A percentile compares a stretch with the other conserved stretches of the same genome.
These are phyloP conservation scores for Astragalus membranaceus DNA, from an alignment of 306 rosid genomes.

Conservation along the genomic window DNA sequence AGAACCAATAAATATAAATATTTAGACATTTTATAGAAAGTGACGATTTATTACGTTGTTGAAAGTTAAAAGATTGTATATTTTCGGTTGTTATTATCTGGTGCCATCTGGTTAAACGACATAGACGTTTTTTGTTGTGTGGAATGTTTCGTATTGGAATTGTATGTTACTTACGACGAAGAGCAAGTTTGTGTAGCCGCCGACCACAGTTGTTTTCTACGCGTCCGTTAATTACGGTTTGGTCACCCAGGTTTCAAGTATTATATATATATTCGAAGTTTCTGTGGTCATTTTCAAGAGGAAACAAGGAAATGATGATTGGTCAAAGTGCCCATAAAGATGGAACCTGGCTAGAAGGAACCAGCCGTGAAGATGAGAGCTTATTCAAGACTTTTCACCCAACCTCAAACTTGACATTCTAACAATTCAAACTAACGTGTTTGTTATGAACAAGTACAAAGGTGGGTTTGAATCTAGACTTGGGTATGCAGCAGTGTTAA, in stretches of 20 bases:
- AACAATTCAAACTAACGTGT: neutral
- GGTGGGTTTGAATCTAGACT: no score
- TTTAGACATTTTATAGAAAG: neutral
- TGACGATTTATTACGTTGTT: conserved; percentile 13
- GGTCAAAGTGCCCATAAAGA: neutral
- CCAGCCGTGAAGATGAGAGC: neutral
- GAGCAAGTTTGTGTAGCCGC: conserved; percentile 24
- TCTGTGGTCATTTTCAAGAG: neutral
- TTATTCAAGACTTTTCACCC: neutral
- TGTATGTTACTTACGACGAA: neutral
- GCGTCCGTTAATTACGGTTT: conserved; percentile 4
- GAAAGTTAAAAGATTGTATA: neutral
- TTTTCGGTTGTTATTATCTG: neutral
- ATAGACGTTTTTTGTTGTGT: conserved; percentile 16
- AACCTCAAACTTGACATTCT: neutral
- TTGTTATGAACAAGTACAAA: no score
- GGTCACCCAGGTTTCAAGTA: neutral
- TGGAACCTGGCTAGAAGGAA: neutral
- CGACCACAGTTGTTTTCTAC: conserved; percentile 9
- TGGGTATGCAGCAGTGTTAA: no score
- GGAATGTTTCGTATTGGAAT: conserved; percentile 5
- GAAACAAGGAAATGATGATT: neutral
- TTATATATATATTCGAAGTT: neutral
- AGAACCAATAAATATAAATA: neutral
- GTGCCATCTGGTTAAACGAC: conserved; percentile 19